phyloP scores from a whole-genome alignment of 2,329 filamentous ascomycete species.

The Calonectria pteridis region DNA sequence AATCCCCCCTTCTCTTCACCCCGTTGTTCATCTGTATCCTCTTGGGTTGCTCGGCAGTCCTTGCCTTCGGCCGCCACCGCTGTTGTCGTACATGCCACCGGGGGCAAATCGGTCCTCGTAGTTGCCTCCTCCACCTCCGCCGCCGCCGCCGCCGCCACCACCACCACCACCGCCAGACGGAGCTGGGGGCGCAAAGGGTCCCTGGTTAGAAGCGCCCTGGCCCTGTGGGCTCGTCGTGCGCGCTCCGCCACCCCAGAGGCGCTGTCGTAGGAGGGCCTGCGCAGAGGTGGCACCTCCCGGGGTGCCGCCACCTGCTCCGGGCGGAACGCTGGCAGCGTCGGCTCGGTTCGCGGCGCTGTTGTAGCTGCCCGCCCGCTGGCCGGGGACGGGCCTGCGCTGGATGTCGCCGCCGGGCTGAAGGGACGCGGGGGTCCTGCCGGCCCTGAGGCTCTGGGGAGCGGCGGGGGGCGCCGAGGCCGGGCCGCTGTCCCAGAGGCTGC shows the following conservation, averaged over 20 bases:
- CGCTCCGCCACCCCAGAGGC: slow-evolving; percentile 74
- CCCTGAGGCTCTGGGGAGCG: slow-evolving; percentile 58
- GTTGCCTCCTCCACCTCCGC: slow-evolving; percentile 47
- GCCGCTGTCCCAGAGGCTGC: slow-evolving; percentile 69
- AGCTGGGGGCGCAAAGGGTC: slow-evolving; percentile 62
- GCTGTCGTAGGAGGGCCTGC: slow-evolving; percentile 85
- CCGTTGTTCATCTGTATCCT: slow-evolving; percentile 50
- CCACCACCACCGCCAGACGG: slow-evolving; percentile 30
- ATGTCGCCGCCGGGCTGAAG: slow-evolving; percentile 47
- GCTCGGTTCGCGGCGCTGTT: slow-evolving; percentile 61
- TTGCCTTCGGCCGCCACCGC: slow-evolving; percentile 54
- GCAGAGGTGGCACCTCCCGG: slow-evolving; percentile 66
- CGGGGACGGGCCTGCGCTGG: slow-evolving; percentile 48
- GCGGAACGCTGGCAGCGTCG: slow-evolving; percentile 44
- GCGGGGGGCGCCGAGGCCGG: slow-evolving; percentile 48
- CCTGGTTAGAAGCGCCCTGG: slow-evolving; percentile 46
- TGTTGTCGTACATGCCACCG: slow-evolving; percentile 58
- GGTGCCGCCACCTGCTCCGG: slow-evolving; percentile 48
- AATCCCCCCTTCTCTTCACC: not conserved
- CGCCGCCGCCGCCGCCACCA: slow-evolving; percentile 49
- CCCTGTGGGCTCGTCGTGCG: slow-evolving; percentile 68
- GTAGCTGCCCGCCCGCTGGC: slow-evolving; percentile 71
- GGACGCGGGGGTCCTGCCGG: slow-evolving; percentile 53
- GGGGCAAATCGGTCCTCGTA: slow-evolving; percentile 63
- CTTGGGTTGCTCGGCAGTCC: slow-evolving; percentile 63